Percentiles rank a stretch among this genome's conserved stretches.
These are phyloP conservation scores for Euphorbia tirucalli DNA, from an alignment of 345 rosid species.

Conservation along the genomic window DNA sequence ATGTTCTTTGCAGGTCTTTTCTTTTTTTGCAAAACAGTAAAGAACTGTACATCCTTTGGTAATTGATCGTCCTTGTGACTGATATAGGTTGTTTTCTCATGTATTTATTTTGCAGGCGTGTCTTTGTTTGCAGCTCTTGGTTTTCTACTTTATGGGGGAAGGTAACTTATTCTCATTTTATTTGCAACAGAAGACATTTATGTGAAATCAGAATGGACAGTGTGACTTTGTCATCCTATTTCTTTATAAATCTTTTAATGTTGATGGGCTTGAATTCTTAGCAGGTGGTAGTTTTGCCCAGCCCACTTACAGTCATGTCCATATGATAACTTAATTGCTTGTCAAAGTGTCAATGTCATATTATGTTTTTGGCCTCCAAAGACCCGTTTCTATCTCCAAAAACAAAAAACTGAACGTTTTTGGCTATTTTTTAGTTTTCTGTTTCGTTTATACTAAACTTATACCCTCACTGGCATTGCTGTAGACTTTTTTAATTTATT, in stretches of 20 bases:
- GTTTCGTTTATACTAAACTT: background rate
- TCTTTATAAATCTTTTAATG: background rate
- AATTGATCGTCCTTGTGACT: conserved; percentile 9
- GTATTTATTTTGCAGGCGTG: conserved; percentile 45
- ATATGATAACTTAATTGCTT: background rate
- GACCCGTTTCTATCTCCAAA: background rate
- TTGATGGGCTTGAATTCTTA: background rate
- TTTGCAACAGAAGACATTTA: background rate
- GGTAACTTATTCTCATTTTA: conserved; percentile 39
- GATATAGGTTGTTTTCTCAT: conserved; percentile 13
- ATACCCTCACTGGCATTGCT: background rate
- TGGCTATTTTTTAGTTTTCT: background rate
- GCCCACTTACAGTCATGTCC: background rate
- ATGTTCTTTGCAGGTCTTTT: conserved; percentile 79
- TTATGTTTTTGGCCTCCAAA: background rate
- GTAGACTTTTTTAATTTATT: background rate
- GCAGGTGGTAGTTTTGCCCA: background rate
- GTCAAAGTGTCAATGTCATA: background rate
- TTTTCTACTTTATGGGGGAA: conserved; percentile 88
- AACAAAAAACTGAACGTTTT: background rate
- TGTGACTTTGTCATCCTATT: background rate
- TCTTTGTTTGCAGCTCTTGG: conserved; percentile 86
- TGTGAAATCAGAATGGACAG: background rate
- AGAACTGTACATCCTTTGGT: background rate
- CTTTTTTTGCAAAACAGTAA: conserved; percentile 2